Evolutionary conservation across 768 basidiomycete genomes (phyloP).

Genomic region (Amanita molliuscula): DNA sequence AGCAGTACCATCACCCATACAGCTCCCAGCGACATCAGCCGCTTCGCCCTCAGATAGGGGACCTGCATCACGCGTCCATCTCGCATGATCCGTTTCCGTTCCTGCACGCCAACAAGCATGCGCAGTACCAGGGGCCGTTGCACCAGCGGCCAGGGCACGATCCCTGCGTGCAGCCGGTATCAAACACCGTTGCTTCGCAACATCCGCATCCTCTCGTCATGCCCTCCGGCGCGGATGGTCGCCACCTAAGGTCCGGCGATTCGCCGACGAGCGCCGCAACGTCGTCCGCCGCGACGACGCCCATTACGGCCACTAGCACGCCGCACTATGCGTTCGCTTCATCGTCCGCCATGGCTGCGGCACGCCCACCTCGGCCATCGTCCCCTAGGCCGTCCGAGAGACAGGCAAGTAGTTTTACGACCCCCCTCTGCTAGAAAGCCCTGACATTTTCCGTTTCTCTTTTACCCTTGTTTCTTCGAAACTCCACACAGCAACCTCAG

Average conservation of each 20-base stretch:
- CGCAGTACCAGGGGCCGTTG: not conserved
- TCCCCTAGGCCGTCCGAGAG: not conserved
- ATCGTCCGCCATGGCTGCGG: not conserved
- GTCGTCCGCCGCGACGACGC: conserved; percentile 13
- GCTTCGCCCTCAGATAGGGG: conserved; percentile 10
- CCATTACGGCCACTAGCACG: conserved; percentile 7
- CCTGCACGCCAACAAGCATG: not conserved
- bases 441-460: not conserved
- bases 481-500: not conserved
- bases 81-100: conserved; percentile 3
- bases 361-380: not conserved
- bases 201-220: not conserved
- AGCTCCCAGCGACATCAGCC: conserved; percentile 3
- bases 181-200: not conserved
- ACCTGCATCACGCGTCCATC: not conserved
- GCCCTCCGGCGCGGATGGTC: not conserved
- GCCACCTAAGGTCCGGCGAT: not conserved
- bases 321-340: conserved; percentile 1
- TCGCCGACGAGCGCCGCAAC: conserved; percentile 5
- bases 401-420: not conserved
- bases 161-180: not conserved
- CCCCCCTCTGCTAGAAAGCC: conserved; percentile 1
- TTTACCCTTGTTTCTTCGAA: not conserved
- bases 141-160: not conserved
- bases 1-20: conserved; percentile 10